Evolutionary conservation across 2,329 filamentous ascomycete species (phyloP), one percentile per base, ranked within the genome.

Genomic region (Fusarium sp.): DNA sequence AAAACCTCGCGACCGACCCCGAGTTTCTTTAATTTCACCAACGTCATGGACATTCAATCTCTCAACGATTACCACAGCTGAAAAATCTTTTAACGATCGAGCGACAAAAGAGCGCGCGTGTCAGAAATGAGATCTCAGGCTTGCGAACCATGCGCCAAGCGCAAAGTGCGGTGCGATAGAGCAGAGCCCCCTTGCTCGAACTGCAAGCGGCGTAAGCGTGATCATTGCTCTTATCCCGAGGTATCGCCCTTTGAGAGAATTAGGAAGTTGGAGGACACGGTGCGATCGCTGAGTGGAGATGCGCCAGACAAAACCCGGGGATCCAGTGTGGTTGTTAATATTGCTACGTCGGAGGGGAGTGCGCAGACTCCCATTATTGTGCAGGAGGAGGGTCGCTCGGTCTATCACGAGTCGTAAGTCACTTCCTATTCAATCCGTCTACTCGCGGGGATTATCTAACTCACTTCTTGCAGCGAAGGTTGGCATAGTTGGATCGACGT

Each of bases 121-220:
- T 19, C 4, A 32, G 14, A 5, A 10, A 67, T 67, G 64, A 53
- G 51, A 7, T 1, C 52, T 7, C 62, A 67, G n/a, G 62, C 62
- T 2, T 67, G 64, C 8, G 63, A 67, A 6, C 64, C 64, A 11
- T 67, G 64, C n/a, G 64, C 64, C 1, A 67, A 67, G 1, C 64
- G 64, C 3, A 67, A 67, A 41, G 64, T 67, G 13, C 59, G 59
- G 3, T 67, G 64, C 35, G 63, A 67, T 22, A 53, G 52, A 28
- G 30, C 63, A 3, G 57, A 67, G 17, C 62, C 63, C 11, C 64
- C 62, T 1, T 67, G 64, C 0, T 63, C 62, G 0, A 67, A 67
- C 6, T 67, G 64, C 4, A 67, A 50, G 13, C 62, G 64, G 4
- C 56, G 64, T 13, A 67, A 67, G n/a, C 37, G 40, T 33, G 62